Evolutionary conservation across 345 rosid species (phyloP).

Genomic region (Camelina laxa): DNA sequence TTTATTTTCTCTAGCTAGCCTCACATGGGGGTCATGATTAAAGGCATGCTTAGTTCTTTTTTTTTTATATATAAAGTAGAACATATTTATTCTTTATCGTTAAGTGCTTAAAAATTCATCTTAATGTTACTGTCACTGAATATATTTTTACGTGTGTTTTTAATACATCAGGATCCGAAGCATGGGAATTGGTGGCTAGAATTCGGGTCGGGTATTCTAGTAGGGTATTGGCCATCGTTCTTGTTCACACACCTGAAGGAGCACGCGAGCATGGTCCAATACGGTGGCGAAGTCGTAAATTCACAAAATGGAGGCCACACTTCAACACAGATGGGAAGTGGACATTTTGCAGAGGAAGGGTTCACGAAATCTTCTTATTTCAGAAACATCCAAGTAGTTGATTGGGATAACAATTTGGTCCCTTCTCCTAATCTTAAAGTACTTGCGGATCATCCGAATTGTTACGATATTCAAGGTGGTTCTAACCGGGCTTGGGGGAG

Average conservation of each 20-base stretch:
- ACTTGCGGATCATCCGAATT: conserved; percentile 84
- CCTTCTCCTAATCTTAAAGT: conserved; percentile 72
- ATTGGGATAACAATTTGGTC: conserved; percentile 90
- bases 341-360: conserved; percentile 90
- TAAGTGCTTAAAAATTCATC: neutral
- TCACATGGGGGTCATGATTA: conserved; percentile 45
- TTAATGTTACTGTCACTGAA: neutral
- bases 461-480: conserved; percentile 91
- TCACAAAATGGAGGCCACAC: conserved; percentile 62
- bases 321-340: conserved; percentile 96
- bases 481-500: conserved; percentile 87
- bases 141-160: neutral
- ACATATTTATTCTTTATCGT: neutral
- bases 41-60: conserved; percentile 19
- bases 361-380: conserved; percentile 95
- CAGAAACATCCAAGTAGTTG: conserved; percentile 87
- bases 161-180: conserved; percentile 82
- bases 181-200: conserved; percentile 99
- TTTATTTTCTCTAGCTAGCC: conserved; percentile 28
- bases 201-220: conserved; percentile 90
- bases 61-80: neutral
- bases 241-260: conserved; percentile 84
- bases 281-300: conserved; percentile 92
- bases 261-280: conserved; percentile 97
- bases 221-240: conserved; percentile 97